These are phyloP conservation scores for Septoria petroselini DNA, from an alignment of 2,329 filamentous ascomycete species.

Conservation along the genomic window DNA sequence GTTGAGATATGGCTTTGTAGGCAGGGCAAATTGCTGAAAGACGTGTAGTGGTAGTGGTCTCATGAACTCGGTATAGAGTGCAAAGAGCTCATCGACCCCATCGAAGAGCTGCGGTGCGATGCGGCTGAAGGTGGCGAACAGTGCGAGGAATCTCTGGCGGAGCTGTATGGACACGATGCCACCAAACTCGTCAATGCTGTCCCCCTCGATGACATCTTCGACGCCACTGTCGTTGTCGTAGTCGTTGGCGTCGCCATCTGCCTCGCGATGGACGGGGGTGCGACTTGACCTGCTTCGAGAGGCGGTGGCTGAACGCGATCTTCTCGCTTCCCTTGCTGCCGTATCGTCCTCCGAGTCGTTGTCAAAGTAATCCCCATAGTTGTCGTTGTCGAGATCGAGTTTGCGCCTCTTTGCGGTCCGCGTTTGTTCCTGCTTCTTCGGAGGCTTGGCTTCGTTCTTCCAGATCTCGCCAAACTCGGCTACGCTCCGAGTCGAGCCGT, in stretches of 20 bases:
- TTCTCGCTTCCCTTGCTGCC: constrained; percentile 14
- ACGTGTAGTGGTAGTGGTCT: constrained; percentile 57
- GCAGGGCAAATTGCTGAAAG: constrained; percentile 57
- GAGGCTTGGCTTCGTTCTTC: constrained; percentile 58
- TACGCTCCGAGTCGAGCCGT: constrained; percentile 54
- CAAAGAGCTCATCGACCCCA: constrained; percentile 56
- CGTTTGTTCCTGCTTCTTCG: constrained; percentile 47
- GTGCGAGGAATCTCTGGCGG: constrained; percentile 60
- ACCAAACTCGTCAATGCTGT: constrained; percentile 30
- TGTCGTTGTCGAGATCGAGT: constrained; percentile 53
- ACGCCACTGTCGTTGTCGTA: constrained; percentile 6
- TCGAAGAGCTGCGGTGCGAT: constrained; percentile 45
- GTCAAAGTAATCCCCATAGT: constrained; percentile 39
- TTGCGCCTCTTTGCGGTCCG: constrained; percentile 55
- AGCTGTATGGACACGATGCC: constrained; percentile 57
- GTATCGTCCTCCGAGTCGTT: constrained; percentile 30
- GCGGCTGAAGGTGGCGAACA: constrained; percentile 41
- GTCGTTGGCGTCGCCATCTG: constrained; percentile 11
- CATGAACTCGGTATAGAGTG: constrained; percentile 56
- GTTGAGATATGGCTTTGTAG: constrained; percentile 38
- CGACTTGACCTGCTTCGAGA: constrained; percentile 10
- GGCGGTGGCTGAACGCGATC: constrained; percentile 19
- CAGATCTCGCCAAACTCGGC: constrained; percentile 65
- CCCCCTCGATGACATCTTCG: background rate
- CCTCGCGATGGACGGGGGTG: constrained; percentile 1